Conservation (phyloP, 2,329 filamentous ascomycete genomes). For the Tolypocladium ovalisporum region DNA sequence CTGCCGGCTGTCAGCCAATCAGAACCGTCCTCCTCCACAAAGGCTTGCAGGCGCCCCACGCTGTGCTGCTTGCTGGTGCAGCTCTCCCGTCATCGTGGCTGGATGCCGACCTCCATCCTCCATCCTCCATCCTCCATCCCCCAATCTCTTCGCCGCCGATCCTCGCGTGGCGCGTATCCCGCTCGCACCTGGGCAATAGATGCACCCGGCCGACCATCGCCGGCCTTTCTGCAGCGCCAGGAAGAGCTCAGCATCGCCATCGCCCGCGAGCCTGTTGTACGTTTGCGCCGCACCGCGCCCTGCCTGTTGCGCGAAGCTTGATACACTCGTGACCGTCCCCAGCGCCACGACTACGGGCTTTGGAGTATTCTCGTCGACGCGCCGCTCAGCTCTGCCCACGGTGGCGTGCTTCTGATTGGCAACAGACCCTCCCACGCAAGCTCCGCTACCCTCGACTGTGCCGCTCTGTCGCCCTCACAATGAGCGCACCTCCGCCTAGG, state of each 20-base stretch:
- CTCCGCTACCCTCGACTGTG: neutral
- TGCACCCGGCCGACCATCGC: neutral
- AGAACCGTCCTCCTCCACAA: neutral
- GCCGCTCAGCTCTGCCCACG: neutral
- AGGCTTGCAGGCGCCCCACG: neutral
- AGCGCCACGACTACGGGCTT: neutral
- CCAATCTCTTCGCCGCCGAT: neutral
- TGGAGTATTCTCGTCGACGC: neutral
- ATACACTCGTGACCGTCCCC: neutral
- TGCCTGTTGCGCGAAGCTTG: neutral
- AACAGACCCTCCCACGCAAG: neutral
- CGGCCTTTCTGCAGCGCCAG: neutral
- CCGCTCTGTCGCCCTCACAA: conserved; percentile 12
- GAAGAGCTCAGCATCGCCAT: neutral
- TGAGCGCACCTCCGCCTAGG: conserved; percentile 32
- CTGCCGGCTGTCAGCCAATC: neutral
- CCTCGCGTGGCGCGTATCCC: neutral
- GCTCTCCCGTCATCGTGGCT: neutral
- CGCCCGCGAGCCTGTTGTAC: neutral
- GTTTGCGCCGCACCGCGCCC: neutral
- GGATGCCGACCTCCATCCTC: neutral
- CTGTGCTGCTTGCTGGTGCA: neutral
- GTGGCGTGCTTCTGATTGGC: neutral
- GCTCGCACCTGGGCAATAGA: neutral
- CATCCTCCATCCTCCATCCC: neutral